Base-by-base conservation (phyloP, 495 filamentous ascomycete genomes). In the Penicillium cataractarum region DNA sequence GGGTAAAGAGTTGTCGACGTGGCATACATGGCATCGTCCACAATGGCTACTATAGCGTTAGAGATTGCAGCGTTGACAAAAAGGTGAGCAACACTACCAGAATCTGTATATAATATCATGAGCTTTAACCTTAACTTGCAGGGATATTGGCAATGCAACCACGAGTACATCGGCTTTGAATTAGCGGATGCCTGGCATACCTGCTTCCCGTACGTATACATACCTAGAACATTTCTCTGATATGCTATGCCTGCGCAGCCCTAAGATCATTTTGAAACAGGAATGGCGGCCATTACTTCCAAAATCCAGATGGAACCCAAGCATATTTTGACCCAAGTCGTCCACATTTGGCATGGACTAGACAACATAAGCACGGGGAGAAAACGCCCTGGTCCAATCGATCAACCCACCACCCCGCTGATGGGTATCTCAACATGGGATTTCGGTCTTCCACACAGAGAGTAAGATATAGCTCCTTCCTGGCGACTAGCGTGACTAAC, bases 361-460 rank as follows among this genome's bases (percentile, higher is more conserved):
- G 44, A 7, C 13, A 21, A 15, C 17, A 4, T 0, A 12, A 7
- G 21, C 0, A 3, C 0, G 44, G 3, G 0, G 9, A 49, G 44
- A 49, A 22, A 13, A 49, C 1, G n/a, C 44, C 44, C 0, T 26
- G 44, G 44, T 6, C 9, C 10, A 49, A 49, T 2, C 44, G 21
- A 49, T 49, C 21, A 49, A 49, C 6, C 44, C 44, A 27, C 44
- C 44, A 49, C 44, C 44, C 13, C 21, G 44, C 19, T 49, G 44
- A 21, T 49, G n/a, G 44, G 24, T 49, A 4, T 10, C 10, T 24
- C 10, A 50, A 15, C 12, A 50, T 26, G 6, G 21, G n/a, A 3
- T 50, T 0, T 24, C 6, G 21, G 48, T 26, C 13, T 9, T 24
- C n/a, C 24, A 51, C 6, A 6, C 48, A 51, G 24, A 29, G 48